Base-by-base conservation (phyloP, 2,329 filamentous ascomycete genomes). In the Ampelomyces quisqualis region DNA sequence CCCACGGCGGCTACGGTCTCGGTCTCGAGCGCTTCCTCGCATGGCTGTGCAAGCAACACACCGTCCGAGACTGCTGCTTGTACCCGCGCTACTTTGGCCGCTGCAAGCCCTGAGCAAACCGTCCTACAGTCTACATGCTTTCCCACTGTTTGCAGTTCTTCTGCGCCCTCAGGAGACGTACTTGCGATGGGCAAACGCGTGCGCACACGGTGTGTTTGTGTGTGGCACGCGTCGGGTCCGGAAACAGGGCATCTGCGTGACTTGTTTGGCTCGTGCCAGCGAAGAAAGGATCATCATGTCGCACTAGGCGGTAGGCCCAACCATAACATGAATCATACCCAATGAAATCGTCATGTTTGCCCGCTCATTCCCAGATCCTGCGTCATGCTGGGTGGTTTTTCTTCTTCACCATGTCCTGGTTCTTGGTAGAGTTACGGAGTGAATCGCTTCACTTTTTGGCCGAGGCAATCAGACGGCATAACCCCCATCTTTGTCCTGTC, bases 1-100 rank as follows among this genome's bases (percentile, higher is more conserved):
- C 90, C 19, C 91, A 97, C 71, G 90, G 90, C 50, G 90, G 91
- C 40, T 97, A 95, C 69, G 91, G 91, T 38, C 78, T 98, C 34
- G 93, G 93, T 56, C 78, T 95, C 36, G 91, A 97, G 77, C 82
- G 91, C 32, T 84, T 84, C 72, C 70, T 85, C 34, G 81, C 81
- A 33, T 85, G 81, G 81, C 67, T 85, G 64, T 84, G 80, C 66
- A 80, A 78, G 53, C 77, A 81, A 55, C 80, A 81, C 65, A 85
- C 81, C 2, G 81, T 85, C 26, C 71, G 81, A 27, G 81, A 84
- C 61, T 82, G 81, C 57, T 88, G 84, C 70, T 69, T 90, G 73
- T 90, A 90, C 65, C 86, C 86, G 50, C 80, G 86, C 45, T 90
- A 87, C 73, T 89, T 89, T 77, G 84, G 84, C 36, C 79, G 86